These are phyloP conservation scores for Lactuca sativa DNA, from an alignment of 129 eudicot genomes.

Conservation along the genomic window DNA sequence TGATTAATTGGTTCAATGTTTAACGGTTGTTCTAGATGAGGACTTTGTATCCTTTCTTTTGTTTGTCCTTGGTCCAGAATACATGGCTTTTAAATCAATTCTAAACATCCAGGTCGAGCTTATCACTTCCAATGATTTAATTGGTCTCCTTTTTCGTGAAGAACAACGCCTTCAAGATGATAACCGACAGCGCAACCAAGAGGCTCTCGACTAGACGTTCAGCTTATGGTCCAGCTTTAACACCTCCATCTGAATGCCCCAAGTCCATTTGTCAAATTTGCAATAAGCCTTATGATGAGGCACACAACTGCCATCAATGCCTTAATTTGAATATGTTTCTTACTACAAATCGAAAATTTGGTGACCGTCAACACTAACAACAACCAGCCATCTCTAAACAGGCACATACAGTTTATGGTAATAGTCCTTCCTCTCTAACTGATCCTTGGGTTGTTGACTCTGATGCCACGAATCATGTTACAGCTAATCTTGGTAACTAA, in stretches of 20 bases:
- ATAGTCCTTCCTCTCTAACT: neutral
- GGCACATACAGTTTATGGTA: neutral
- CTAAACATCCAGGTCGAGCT: too few relatives aligned
- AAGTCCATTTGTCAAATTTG: neutral
- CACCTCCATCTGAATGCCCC: neutral
- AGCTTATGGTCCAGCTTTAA: neutral
- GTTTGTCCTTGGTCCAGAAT: too few relatives aligned
- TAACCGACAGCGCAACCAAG: neutral
- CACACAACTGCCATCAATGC: neutral
- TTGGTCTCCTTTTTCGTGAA: too few relatives aligned
- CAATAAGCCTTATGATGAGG: neutral
- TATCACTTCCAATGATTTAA: too few relatives aligned
- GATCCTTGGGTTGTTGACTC: too few relatives aligned
- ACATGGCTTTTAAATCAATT: too few relatives aligned
- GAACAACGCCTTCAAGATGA: neutral
- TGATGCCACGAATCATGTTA: too few relatives aligned
- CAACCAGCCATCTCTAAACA: neutral
- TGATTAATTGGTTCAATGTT: too few relatives aligned
- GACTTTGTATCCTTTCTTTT: too few relatives aligned
- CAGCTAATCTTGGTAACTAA: too few relatives aligned
- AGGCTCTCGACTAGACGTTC: neutral
- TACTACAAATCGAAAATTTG: neutral
- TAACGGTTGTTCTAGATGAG: too few relatives aligned
- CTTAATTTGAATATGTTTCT: constrained; percentile 1
- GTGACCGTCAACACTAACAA: neutral